Base-by-base conservation (phyloP, 768 basidiomycete species). In the Porphyrellus cyaneotinctus region DNA sequence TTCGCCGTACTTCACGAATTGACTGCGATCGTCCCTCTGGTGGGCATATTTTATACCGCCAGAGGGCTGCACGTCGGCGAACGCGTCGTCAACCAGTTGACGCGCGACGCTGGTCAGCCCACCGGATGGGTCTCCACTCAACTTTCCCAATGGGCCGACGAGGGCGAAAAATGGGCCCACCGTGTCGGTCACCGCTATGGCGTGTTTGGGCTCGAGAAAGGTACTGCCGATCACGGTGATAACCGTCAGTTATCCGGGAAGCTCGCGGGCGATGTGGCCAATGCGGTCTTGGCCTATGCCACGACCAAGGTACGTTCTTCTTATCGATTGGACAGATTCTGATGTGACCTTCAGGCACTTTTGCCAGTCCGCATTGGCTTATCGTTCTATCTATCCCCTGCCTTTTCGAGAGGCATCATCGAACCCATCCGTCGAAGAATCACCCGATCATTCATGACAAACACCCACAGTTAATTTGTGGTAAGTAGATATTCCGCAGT, bases 1-100 rank as follows among this genome's bases (percentile, higher is more conserved):
- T 95, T 97, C 58, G 83, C 80, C 6, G 71, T 94, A 48, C 75
- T 97, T 3, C 94, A 97, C 64, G 93, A 97, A 64, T 57, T 91
- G 12, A 93, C 91, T 0, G 91, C 93, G 0, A 63, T 94, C 46
- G 75, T 83, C 0, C 91, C 93, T 3, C 76, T 94, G 26, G 78
- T 86, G 5, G 79, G 82, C 32, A 65, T 89, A 35, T 95, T 92
- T 67, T 91, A 82, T 63, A 74, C 75, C 0, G 82, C 90, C 10
- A 75, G 85, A 31, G 66, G 78, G 6, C 59, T 89, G 1, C 88
- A 87, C 3, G 66, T 89, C 22, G 93, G 94, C 0, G 84, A 87
- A 48, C 72, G 68, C 35, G 67, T 91, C 52, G 80, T 92, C 24
- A 64, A 70, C 20, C 64, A 70, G 22, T 62, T 82, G 47, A 59